Evolutionary conservation across 2,329 filamentous ascomycete species (phyloP), one percentile per base, ranked within the genome.

Genomic region (Epichloe sibirici): DNA sequence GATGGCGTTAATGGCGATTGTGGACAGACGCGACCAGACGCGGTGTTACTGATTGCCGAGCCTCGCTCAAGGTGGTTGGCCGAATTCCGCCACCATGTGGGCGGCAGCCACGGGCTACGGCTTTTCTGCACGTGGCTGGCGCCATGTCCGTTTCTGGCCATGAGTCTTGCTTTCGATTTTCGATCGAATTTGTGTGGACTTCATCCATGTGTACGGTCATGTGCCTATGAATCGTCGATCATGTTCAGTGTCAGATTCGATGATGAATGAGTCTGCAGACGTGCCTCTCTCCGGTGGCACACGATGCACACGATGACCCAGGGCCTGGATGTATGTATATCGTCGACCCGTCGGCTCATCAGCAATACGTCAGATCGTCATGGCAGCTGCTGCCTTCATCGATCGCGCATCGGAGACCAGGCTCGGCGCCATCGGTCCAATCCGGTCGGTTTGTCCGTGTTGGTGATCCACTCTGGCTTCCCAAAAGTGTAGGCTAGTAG

Each of bases 331-430:
- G 52, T 25, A 54, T 23, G 23, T 23, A 31, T 56, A 45, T 45
- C n/a, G 58, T 58, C 56, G 56, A 59, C 40, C 31, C 46, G 17
- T 21, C 17, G 17, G 17, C 17, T 21, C 17, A 21, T 54, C 57
- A 47, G 51, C 49, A 35, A 49, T 56, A 51, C 31, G 42, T 51
- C 51, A 39, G 48, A 54, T 54, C 23, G 44, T 17, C 37, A 34
- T 38, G 37, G 35, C 37, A 48, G 38, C 34, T 45, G 45, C 49
- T 45, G 39, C 42, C 21, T 3, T n/a, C 45, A 44, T 54, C 53
- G 53, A 52, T 54, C 49, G 49, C 40, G 37, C 49, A 52, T 52
- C 45, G 35, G 31, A 28, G 37, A 34, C 25, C 17, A 49, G 53
- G 49, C 28, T 15, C 31, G 42, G 25, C 42, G 28, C 53, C 53